Evolutionary conservation across 352 stramenopile genomes (phyloP), one percentile per base, ranked within the genome.

Genomic region (Phytophthora fragariaefolia): DNA sequence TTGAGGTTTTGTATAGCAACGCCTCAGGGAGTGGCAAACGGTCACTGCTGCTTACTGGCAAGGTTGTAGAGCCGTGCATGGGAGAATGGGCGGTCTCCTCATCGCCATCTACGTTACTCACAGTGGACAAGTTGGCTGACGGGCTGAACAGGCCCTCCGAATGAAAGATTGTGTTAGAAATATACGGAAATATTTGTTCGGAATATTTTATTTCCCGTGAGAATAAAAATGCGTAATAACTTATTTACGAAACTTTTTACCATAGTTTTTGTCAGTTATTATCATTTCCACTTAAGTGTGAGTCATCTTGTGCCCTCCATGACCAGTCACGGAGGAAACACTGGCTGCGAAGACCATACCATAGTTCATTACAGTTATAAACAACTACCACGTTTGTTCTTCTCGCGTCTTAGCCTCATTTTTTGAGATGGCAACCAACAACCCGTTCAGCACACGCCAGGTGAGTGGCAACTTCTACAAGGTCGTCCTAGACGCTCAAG

Each of bases 391-490:
- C 17, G 12, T 40, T n/a, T 40, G 34, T 4, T 40, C 12, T 40
- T 40, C n/a, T 15, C 34, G 17, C 17, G 34, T 40, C 12, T 38
- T 10, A 13, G n/a, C n/a, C n/a, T 38, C 30, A 38, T 38, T 38
- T 10, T 38, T 38, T 13, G 15, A 38, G 30, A 38, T 38, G 30
- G 4, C 30, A 38, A 8, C 30, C 30, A 51, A 50, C n/a, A 51
- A 50, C 24, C 53, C 53, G 15, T 60, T 60, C 51, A 51, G 4
- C 23, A 60, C 36, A 2, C 36, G 38, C 22, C 53, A 60, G 51
- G 26, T 60, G 2, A 51, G 53, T 17, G 20, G 22, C 53, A 51
- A 60, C 53, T 60, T 43, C 17, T 50, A 38, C 53, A 60, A 60
- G 38, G 24, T 26, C 38, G 40, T 60, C 36, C 5, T 9, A 3